Conservation (phyloP, 495 filamentous ascomycete species). For the Penicillium malachiteum region DNA sequence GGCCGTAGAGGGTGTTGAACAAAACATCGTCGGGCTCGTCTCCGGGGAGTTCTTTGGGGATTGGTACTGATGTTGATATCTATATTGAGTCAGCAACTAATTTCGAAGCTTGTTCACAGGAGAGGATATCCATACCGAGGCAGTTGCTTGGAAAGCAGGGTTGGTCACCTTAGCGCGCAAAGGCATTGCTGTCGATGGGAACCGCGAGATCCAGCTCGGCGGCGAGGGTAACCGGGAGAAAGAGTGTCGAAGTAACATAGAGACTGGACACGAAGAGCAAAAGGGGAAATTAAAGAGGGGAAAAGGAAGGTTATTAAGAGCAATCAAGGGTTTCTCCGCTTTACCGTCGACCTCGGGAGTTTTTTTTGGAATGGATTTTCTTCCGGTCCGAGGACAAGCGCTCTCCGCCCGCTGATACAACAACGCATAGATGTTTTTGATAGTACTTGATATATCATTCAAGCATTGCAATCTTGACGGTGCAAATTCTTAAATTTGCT, state of each 20-base stretch:
- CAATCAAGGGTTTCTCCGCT: slow-evolving; percentile 32
- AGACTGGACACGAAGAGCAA: slow-evolving; percentile 17
- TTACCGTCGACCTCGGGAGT: slow-evolving; percentile 34
- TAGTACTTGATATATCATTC: no score
- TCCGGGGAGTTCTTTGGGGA: slow-evolving; percentile 54
- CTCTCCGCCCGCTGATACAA: slow-evolving; percentile 12
- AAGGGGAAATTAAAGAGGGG: slow-evolving; percentile 13
- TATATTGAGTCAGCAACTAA: slow-evolving; percentile 26
- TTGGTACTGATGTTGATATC: slow-evolving; percentile 56
- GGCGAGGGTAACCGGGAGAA: slow-evolving; percentile 45
- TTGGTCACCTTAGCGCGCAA: slow-evolving; percentile 78
- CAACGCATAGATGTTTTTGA: background rate
- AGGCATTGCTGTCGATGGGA: slow-evolving; percentile 64
- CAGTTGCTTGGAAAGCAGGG: slow-evolving; percentile 53
- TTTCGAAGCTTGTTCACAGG: slow-evolving; percentile 1
- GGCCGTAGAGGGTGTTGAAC: slow-evolving; percentile 81
- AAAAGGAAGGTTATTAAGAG: slow-evolving; percentile 17
- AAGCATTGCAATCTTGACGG: no score
- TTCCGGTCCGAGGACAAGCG: slow-evolving; percentile 27
- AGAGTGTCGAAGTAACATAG: slow-evolving; percentile 56
- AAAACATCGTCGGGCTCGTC: slow-evolving; percentile 90
- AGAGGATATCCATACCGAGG: slow-evolving; percentile 34
- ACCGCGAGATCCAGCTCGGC: slow-evolving; percentile 57
- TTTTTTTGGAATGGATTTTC: slow-evolving; percentile 29
- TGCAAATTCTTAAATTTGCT: no score